These are phyloP conservation scores for Monilinia laxa DNA, from an alignment of 2,329 filamentous ascomycete genomes.

Conservation along the genomic window DNA sequence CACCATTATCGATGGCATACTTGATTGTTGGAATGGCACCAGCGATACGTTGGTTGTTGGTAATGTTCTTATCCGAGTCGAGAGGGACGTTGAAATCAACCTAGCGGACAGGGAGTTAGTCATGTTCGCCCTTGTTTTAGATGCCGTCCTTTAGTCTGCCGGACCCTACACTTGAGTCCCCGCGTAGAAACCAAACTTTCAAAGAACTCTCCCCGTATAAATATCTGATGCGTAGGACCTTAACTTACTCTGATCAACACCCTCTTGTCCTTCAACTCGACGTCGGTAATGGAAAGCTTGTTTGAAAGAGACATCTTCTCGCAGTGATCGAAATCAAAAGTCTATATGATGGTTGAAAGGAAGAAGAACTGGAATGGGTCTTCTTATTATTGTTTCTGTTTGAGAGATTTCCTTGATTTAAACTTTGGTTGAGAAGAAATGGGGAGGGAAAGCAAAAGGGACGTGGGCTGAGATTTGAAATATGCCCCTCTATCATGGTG, in stretches of 20 bases:
- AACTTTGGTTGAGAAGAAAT: constrained; percentile 14
- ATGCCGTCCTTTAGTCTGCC: constrained; percentile 2
- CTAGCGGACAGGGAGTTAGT: constrained; percentile 48
- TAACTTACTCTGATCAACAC: constrained; percentile 88
- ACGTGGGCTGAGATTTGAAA: constrained; percentile 26
- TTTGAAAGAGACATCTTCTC: constrained; percentile 90
- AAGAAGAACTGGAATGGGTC: neutral
- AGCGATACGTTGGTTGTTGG: constrained; percentile 97
- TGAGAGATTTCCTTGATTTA: neutral
- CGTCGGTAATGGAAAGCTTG: constrained; percentile 95
- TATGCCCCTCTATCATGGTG: constrained; percentile 34
- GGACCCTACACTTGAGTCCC: too few species aligned
- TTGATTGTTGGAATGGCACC: constrained; percentile 95
- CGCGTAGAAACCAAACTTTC: neutral
- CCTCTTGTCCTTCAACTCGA: constrained; percentile 97
- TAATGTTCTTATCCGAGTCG: constrained; percentile 87
- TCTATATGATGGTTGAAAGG: neutral
- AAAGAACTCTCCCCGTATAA: neutral
- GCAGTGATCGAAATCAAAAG: constrained; percentile 10
- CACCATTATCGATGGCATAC: constrained; percentile 84
- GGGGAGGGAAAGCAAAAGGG: constrained; percentile 29
- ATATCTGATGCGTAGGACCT: neutral
- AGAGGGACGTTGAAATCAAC: constrained; percentile 99
- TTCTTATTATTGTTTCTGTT: constrained; percentile 8
- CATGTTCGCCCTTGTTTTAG: constrained; percentile 4